Evolutionary conservation across 192 early-diverging fungal genomes (phyloP).

Genomic region (Chytriomyces sp.): DNA sequence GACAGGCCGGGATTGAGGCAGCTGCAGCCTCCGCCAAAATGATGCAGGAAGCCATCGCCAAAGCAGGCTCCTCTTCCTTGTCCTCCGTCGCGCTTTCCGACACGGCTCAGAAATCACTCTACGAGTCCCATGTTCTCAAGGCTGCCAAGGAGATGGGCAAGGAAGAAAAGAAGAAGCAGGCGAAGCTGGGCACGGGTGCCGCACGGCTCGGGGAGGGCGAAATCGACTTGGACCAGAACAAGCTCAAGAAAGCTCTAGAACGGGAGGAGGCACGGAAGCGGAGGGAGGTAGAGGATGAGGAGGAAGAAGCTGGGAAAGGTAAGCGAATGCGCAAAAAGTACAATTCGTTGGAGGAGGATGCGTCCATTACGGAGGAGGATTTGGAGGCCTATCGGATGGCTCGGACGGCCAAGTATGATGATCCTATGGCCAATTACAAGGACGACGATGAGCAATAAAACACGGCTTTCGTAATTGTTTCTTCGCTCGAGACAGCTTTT

Average conservation of each 20-base stretch:
- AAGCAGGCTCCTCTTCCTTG: conserved; percentile 6
- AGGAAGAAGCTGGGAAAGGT: conserved; percentile 3
- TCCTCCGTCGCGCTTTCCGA: not conserved
- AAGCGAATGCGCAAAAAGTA: conserved; percentile 28
- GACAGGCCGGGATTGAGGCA: conserved; percentile 75
- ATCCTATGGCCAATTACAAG: conserved; percentile 65
- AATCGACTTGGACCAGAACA: conserved; percentile 53
- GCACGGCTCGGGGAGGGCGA: conserved; percentile 61
- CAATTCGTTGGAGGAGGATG: conserved; percentile 30
- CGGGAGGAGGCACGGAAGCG: conserved; percentile 45
- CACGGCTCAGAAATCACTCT: conserved; percentile 26
- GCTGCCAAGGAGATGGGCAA: conserved; percentile 35
- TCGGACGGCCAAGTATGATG: conserved; percentile 46
- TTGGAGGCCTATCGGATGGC: conserved; percentile 66
- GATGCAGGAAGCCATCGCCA: conserved; percentile 11
- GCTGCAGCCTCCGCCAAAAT: conserved; percentile 46
- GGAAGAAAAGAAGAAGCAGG: conserved; percentile 34
- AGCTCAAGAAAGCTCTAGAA: conserved; percentile 56
- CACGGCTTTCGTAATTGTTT: too few species aligned
- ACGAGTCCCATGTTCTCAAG: conserved; percentile 42
- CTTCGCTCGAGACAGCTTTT: too few species aligned
- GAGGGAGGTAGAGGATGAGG: conserved; percentile 12
- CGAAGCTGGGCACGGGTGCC: conserved; percentile 11
- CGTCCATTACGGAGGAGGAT: conserved; percentile 66
- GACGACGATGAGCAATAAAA: conserved; percentile 44